Percentiles rank a stretch among this genome's conserved stretches.
Evolutionary conservation across 805 yeast genomes (phyloP).

Genomic region (Candida patagonica): DNA sequence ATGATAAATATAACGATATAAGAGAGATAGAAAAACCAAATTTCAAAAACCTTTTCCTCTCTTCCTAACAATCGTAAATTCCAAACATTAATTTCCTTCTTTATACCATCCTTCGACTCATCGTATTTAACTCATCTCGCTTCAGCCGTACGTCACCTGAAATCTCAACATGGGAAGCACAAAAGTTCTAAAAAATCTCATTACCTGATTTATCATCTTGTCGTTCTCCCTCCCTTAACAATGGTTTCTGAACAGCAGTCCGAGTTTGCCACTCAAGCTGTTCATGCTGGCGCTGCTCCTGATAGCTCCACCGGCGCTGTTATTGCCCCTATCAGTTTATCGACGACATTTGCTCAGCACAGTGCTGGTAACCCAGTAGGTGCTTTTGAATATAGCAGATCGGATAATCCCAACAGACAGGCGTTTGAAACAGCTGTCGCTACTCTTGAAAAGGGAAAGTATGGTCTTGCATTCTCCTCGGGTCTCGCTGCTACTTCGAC

Average conservation of each 20-base stretch:
- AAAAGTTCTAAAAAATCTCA: no score
- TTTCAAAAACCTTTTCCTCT: no score
- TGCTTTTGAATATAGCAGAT: slow-evolving; percentile 72
- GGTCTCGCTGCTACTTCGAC: slow-evolving; percentile 81
- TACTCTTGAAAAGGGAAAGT: slow-evolving; percentile 63
- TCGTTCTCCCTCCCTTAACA: no score
- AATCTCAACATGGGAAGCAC: no score
- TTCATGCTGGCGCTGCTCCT: slow-evolving; percentile 70
- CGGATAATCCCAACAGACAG: slow-evolving; percentile 80
- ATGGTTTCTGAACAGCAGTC: slow-evolving; percentile 3
- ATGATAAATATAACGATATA: no score
- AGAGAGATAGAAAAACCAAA: no score
- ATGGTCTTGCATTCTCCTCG: slow-evolving; percentile 63
- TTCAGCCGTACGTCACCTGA: no score
- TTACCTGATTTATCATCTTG: no score
- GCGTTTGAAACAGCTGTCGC: slow-evolving; percentile 74
- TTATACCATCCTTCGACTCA: no score
- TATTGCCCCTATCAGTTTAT: slow-evolving; percentile 71
- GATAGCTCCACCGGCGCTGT: slow-evolving; percentile 78
- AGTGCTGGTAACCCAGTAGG: slow-evolving; percentile 75
- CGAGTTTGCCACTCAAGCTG: slow-evolving; percentile 67
- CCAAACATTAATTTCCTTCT: no score
- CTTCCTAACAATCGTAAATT: no score
- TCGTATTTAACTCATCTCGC: no score
- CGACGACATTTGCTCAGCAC: slow-evolving; percentile 77